Evolutionary conservation across 2,329 filamentous ascomycete genomes (phyloP).

Genomic region (Aureobasidium subglaciale): DNA sequence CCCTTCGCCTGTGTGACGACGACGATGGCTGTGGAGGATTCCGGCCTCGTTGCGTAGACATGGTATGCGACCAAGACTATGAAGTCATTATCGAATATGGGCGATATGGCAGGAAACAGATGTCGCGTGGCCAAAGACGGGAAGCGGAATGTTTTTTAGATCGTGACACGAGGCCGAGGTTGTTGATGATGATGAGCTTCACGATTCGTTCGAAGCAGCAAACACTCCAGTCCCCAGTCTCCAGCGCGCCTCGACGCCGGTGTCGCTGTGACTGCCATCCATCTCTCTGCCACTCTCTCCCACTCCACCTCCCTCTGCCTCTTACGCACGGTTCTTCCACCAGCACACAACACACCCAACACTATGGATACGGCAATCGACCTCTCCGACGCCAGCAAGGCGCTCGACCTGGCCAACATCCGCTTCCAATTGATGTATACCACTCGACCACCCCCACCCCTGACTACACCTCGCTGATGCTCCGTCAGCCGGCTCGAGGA

Average conservation of each 20-base stretch:
- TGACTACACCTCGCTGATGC: constrained; percentile 58
- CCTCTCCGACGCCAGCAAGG: constrained; percentile 66
- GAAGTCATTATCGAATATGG: background rate
- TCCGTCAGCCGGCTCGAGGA: constrained; percentile 81
- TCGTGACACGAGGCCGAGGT: constrained; percentile 6
- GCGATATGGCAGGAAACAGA: background rate
- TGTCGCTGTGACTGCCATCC: background rate
- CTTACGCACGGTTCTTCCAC: no score
- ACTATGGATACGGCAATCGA: constrained; percentile 81
- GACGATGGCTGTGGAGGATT: constrained; percentile 7
- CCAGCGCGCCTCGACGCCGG: no score
- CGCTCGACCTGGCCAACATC: constrained; percentile 84
- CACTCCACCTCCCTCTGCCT: no score
- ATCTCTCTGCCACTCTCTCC: background rate
- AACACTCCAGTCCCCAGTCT: background rate
- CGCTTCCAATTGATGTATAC: constrained; percentile 58
- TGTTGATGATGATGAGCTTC: constrained; percentile 9
- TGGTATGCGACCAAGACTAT: background rate
- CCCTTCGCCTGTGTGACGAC: background rate
- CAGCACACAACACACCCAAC: background rate
- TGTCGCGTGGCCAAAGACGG: background rate
- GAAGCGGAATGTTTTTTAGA: background rate
- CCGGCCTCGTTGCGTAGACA: constrained; percentile 8
- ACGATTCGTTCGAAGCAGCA: background rate
- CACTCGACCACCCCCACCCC: constrained; percentile 69